These are phyloP conservation scores for Heliocybe sulcata DNA, from an alignment of 1,284 basidiomycete species.

Conservation along the genomic window DNA sequence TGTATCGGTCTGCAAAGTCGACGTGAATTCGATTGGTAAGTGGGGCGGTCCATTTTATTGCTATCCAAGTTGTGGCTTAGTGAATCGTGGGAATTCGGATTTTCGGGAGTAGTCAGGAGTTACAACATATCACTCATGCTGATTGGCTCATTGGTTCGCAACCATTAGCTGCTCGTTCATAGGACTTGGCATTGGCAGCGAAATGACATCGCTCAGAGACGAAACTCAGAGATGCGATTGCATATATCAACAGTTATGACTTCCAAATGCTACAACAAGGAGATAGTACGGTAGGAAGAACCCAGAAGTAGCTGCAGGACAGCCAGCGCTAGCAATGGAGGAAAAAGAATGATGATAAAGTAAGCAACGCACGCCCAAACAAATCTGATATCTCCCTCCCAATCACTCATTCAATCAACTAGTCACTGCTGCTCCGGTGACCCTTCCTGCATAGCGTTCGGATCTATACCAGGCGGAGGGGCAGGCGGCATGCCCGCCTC, in stretches of 20 bases:
- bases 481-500: conserved; percentile 8
- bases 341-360: conserved; percentile 3
- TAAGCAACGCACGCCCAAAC: neutral
- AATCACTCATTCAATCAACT: neutral
- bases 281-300: neutral
- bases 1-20: neutral
- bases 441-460: conserved; percentile 39
- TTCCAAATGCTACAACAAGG: neutral
- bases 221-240: neutral
- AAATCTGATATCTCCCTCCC: neutral
- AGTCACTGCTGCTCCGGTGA: neutral
- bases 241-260: no score
- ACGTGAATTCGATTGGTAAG: neutral
- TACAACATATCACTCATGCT: neutral
- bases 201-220: neutral
- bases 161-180: neutral
- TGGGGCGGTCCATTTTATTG: conserved; percentile 11
- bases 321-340: neutral
- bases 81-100: conserved; percentile 1
- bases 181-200: neutral
- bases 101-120: neutral
- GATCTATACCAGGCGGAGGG: conserved; percentile 13
- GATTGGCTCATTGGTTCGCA: neutral
- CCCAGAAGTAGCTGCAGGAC: neutral
- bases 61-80: conserved; percentile 16